A percentile compares a stretch with the other conserved stretches of the same genome.
phyloP scores from a whole-genome alignment of 345 rosid species.

The Rhodomyrtus tomentosa region DNA sequence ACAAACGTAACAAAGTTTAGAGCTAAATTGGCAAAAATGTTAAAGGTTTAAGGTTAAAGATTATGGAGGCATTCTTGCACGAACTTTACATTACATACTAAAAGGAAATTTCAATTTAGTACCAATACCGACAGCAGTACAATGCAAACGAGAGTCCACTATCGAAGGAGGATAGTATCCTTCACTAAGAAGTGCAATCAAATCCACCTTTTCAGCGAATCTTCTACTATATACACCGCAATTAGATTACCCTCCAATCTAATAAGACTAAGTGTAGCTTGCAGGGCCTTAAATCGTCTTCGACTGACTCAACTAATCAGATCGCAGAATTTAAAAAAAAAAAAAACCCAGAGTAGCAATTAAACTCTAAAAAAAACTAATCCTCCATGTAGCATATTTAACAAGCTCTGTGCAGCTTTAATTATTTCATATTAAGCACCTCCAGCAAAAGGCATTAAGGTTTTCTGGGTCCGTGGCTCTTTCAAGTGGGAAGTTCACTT shows the following conservation, averaged over 20 bases:
- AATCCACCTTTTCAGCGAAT: neutral
- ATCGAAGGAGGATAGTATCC: too few species aligned
- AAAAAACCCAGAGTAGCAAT: neutral
- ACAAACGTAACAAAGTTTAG: too few species aligned
- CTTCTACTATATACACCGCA: neutral
- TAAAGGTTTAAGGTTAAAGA: too few species aligned
- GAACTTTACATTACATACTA: neutral
- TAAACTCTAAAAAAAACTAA: neutral
- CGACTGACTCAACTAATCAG: neutral
- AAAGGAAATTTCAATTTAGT: neutral
- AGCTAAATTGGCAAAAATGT: too few species aligned
- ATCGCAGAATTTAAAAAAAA: too few species aligned
- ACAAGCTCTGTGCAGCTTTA: neutral
- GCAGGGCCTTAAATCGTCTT: neutral
- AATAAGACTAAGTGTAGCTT: neutral
- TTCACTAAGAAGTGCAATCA: neutral
- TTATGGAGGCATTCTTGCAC: neutral
- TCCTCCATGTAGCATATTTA: neutral
- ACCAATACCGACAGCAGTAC: neutral
- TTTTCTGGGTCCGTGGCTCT: neutral
- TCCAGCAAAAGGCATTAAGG: neutral
- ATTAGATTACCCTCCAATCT: neutral
- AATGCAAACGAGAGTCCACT: neutral
- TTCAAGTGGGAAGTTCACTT: slow-evolving; percentile 14
- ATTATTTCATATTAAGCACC: neutral